These are phyloP conservation scores for Grammothele lineata DNA, from an alignment of 768 basidiomycete species.

Conservation along the genomic window DNA sequence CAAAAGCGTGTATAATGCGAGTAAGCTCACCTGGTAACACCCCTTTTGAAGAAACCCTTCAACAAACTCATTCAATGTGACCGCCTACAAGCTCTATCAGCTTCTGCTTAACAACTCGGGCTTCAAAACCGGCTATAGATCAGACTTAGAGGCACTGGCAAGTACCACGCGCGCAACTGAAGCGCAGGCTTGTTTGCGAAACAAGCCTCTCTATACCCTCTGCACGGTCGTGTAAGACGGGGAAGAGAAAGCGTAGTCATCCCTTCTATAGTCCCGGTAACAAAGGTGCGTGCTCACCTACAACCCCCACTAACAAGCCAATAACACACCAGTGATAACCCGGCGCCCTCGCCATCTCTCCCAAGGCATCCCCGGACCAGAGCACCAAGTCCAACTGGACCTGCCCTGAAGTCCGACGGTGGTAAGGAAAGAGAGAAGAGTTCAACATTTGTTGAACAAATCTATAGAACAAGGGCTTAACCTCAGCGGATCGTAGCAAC, in stretches of 20 bases:
- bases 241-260: slow-evolving; percentile 85
- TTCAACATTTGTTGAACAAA: slow-evolving; percentile 53
- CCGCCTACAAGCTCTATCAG: neutral
- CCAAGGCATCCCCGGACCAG: slow-evolving; percentile 9
- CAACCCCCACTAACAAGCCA: neutral
- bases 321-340: slow-evolving; percentile 4
- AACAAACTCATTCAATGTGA: neutral
- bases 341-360: slow-evolving; percentile 1
- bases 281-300: neutral
- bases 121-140: slow-evolving; percentile 24
- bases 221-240: slow-evolving; percentile 89
- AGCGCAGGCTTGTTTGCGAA: slow-evolving; percentile 70
- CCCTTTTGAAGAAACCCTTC: neutral
- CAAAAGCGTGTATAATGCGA: neutral
- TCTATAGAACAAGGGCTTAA: slow-evolving; percentile 70
- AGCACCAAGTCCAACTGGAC: slow-evolving; percentile 21
- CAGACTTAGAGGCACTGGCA: slow-evolving; percentile 90
- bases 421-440: slow-evolving; percentile 34
- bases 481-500: slow-evolving; percentile 76
- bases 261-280: slow-evolving; percentile 27
- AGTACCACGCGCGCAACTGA: slow-evolving; percentile 67
- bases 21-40: neutral
- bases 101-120: neutral
- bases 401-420: slow-evolving; percentile 37
- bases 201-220: slow-evolving; percentile 71